Percentiles rank a stretch among this genome's conserved stretches.
These are phyloP conservation scores for Solanum pinnatisectum DNA, from an alignment of 257 asterid species.

Conservation along the genomic window DNA sequence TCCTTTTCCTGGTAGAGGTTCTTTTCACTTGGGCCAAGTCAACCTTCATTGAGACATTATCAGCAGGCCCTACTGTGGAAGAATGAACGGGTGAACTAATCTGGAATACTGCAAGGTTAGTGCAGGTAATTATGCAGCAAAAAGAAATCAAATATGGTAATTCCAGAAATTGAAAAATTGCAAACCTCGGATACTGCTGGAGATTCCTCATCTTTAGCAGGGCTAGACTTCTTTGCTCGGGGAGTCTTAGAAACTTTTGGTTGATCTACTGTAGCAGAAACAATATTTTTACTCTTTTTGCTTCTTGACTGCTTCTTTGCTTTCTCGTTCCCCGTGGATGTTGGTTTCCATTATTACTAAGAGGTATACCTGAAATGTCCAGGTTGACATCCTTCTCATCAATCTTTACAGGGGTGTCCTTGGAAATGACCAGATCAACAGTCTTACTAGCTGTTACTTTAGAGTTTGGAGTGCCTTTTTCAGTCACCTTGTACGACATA, in stretches of 20 bases:
- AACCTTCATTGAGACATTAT: constrained; percentile 16
- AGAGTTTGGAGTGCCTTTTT: constrained; percentile 14
- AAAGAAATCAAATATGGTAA: constrained; percentile 1
- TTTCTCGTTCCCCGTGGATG: constrained; percentile 24
- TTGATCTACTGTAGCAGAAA: constrained; percentile 23
- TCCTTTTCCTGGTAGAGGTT: constrained; percentile 24
- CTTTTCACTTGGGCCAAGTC: constrained; percentile 18
- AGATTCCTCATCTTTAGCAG: constrained; percentile 23
- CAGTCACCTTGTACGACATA: constrained; percentile 14
- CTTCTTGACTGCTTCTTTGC: constrained; percentile 37
- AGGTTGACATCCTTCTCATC: constrained; percentile 6
- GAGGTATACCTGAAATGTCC: constrained; percentile 8
- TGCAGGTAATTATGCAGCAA: constrained; percentile 7
- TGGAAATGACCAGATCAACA: constrained; percentile 16
- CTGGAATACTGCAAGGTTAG: constrained; percentile 31
- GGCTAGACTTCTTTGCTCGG: constrained; percentile 23
- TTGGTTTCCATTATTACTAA: constrained; percentile 4
- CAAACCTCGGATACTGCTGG: constrained; percentile 35
- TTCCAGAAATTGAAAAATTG: constrained; percentile 8
- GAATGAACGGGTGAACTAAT: constrained; percentile 16
- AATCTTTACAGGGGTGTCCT: constrained; percentile 15
- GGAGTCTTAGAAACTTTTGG: constrained; percentile 19
- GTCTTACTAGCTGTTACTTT: constrained; percentile 19
- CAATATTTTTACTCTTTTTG: constrained; percentile 20
- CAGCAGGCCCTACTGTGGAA: constrained; percentile 21